A percentile compares a stretch with the other conserved stretches of the same genome.
Conservation (phyloP, 2,329 filamentous ascomycete genomes). For the Neopestalotiopsis sp. region DNA sequence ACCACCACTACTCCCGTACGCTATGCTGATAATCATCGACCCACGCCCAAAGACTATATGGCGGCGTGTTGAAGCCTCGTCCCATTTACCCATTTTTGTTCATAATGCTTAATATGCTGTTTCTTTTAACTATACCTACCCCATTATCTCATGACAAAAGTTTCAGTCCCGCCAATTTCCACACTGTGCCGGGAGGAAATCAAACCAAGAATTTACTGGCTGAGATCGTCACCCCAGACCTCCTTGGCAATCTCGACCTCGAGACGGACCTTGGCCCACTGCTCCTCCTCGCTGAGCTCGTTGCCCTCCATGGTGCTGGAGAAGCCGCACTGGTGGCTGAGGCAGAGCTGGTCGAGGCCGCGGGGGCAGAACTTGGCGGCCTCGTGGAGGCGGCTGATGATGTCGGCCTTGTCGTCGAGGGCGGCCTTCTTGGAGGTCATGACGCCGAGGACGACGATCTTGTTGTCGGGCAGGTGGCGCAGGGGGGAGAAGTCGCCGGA, state of each 20-base stretch:
- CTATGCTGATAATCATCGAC: background rate
- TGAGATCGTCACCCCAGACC: conserved; percentile 56
- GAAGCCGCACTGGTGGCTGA: conserved; percentile 64
- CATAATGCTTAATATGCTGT: background rate
- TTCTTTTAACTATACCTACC: background rate
- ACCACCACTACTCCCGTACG: background rate
- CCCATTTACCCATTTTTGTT: background rate
- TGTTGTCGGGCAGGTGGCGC: conserved; percentile 56
- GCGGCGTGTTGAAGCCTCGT: background rate
- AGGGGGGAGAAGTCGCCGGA: conserved; percentile 60
- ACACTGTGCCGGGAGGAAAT: background rate
- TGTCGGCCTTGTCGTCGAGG: conserved; percentile 52
- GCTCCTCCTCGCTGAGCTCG: conserved; percentile 58
- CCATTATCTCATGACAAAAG: background rate
- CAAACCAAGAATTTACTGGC: conserved; percentile 23
- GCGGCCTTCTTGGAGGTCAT: conserved; percentile 63
- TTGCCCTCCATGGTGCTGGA: conserved; percentile 62
- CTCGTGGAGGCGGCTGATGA: conserved; percentile 46
- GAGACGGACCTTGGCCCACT: conserved; percentile 61
- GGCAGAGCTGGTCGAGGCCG: conserved; percentile 58
- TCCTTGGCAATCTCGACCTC: conserved; percentile 62
- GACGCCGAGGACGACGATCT: conserved; percentile 60
- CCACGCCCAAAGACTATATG: background rate
- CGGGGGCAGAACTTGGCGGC: conserved; percentile 52
- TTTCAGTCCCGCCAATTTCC: background rate